Conservation (phyloP, 2,329 filamentous ascomycete species). For the Claviceps pazoutovae region DNA sequence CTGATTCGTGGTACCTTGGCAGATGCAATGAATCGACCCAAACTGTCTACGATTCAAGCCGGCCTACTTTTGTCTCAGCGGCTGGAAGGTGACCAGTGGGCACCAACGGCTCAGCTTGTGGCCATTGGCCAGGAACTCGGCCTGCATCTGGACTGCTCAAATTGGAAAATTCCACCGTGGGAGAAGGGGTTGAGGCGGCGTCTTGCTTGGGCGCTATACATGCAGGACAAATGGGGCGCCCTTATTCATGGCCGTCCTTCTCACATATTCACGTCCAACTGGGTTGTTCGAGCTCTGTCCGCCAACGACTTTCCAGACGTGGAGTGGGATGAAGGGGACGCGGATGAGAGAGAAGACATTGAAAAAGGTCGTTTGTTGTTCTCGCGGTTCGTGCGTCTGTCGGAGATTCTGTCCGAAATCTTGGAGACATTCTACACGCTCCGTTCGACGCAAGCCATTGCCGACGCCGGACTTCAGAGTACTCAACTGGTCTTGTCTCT, state of each 20-base stretch:
- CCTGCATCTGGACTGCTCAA: conserved; percentile 72
- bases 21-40: conserved; percentile 68
- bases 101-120: conserved; percentile 73
- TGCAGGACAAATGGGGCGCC: conserved; percentile 87
- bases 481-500: conserved; percentile 60
- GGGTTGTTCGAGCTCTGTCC: conserved; percentile 58
- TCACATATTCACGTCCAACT: conserved; percentile 54
- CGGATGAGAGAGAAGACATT: conserved; percentile 49
- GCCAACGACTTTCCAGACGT: conserved; percentile 60
- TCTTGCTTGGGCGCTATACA: conserved; percentile 80
- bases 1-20: conserved; percentile 60
- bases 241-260: conserved; percentile 76
- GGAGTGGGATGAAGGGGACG: conserved; percentile 48
- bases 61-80: conserved; percentile 62
- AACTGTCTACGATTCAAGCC: conserved; percentile 67
- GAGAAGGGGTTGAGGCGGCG: conserved; percentile 74
- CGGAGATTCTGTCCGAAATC: conserved; percentile 64
- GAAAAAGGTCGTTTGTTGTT: conserved; percentile 59
- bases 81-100: conserved; percentile 68
- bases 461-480: conserved; percentile 52
- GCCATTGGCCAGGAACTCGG: conserved; percentile 80
- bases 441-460: conserved; percentile 56
- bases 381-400: conserved; percentile 60
- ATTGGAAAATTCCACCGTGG: conserved; percentile 80
- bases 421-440: conserved; percentile 74